phyloP scores from a whole-genome alignment of 306 rosid genomes.

The Albizia julibrissin region DNA sequence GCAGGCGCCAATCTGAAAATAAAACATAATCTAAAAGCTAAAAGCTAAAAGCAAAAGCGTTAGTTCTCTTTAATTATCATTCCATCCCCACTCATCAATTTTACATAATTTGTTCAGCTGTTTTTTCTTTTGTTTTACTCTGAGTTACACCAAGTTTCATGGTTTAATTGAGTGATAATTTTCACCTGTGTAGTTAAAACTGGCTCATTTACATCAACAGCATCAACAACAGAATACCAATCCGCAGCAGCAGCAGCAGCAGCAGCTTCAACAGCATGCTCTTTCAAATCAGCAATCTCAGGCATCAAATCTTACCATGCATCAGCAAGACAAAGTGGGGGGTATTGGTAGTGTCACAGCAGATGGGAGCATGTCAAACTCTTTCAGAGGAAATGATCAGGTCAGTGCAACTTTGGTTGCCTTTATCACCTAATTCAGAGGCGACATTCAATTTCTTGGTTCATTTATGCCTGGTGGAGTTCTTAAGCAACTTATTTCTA shows the following conservation, averaged over 20 bases:
- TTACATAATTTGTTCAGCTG: constrained; percentile 21
- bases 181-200: constrained; percentile 60
- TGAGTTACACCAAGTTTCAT: constrained; percentile 15
- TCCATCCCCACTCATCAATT: constrained; percentile 23
- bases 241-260: constrained; percentile 61
- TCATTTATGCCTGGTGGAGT: not conserved
- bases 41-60: constrained; percentile 31
- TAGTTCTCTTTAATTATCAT: constrained; percentile 27
- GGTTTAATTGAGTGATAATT: constrained; percentile 33
- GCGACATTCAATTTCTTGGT: constrained; percentile 21
- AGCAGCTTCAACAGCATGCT: constrained; percentile 81
- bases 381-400: constrained; percentile 98
- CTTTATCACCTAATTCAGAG: not conserved
- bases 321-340: constrained; percentile 91
- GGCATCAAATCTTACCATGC: constrained; percentile 73
- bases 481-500: not conserved
- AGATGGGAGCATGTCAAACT: constrained; percentile 92
- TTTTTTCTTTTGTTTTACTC: not conserved
- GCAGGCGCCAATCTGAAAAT: too few relatives aligned
- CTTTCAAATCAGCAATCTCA: constrained; percentile 91
- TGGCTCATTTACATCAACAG: constrained; percentile 89
- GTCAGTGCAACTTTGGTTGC: constrained; percentile 54
- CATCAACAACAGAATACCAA: constrained; percentile 65
- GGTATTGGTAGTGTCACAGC: constrained; percentile 76
- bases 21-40: too few relatives aligned